phyloP scores from a whole-genome alignment of 2,329 filamentous ascomycete genomes.

The Phoma herbarum region DNA sequence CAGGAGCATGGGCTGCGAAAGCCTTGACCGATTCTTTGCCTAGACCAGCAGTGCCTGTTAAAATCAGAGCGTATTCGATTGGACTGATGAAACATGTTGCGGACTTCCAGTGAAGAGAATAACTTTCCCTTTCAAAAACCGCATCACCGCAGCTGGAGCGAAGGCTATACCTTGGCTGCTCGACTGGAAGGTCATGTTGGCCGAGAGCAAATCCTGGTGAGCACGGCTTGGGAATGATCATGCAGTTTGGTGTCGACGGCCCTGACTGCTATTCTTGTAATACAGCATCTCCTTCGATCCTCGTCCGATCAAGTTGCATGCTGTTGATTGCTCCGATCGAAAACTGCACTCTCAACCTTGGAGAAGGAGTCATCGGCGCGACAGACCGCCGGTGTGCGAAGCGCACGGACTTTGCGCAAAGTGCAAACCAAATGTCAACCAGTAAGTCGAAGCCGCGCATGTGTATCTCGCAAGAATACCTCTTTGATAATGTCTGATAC shows the following conservation, averaged over 20 bases:
- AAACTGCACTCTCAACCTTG: not conserved
- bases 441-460: not conserved
- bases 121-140: conserved; percentile 30
- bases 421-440: not conserved
- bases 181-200: not conserved
- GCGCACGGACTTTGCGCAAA: not conserved
- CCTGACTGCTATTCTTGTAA: not conserved
- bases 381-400: conserved; percentile 3
- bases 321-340: not conserved
- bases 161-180: not conserved
- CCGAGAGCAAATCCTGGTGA: not conserved
- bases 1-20: conserved; percentile 54
- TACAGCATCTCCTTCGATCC: not conserved
- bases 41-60: conserved; percentile 55
- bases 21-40: conserved; percentile 53
- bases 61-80: not conserved
- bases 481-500: not conserved
- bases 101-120: conserved; percentile 38
- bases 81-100: not conserved
- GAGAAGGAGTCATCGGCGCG: not conserved
- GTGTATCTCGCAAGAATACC: not conserved
- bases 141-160: conserved; percentile 23
- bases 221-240: not conserved
- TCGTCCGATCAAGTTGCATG: not conserved
- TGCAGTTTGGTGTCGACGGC: not conserved